A percentile compares a stretch with the other conserved stretches of the same genome.
These are phyloP conservation scores for Acacia pycnantha DNA, from an alignment of 331 rosid genomes.

Conservation along the genomic window DNA sequence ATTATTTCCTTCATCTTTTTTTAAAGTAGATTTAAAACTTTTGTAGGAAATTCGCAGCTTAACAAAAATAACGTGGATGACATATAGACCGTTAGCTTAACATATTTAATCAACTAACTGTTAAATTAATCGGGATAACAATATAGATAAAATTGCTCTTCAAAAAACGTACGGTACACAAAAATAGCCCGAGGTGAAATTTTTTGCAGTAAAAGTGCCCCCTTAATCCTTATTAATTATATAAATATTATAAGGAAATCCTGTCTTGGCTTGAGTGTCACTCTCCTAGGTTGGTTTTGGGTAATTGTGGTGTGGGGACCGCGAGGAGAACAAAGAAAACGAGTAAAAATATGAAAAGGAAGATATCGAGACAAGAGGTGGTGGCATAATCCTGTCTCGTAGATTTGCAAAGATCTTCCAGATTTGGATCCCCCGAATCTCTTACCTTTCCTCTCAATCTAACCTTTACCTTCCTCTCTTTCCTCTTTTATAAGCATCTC, in stretches of 20 bases:
- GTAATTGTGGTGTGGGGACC: constrained; percentile 39
- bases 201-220: no score
- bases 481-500: not conserved
- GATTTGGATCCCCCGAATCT: constrained; percentile 91
- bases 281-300: not conserved
- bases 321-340: constrained; percentile 15
- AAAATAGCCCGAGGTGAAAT: no score
- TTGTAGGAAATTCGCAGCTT: accelerated
- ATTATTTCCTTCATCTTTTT: no score
- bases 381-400: constrained; percentile 39
- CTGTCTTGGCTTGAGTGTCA: not conserved
- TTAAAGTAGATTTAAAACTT: no score
- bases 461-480: constrained; percentile 25
- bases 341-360: constrained; percentile 24
- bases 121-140: no score
- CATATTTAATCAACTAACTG: no score
- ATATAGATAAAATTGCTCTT: no score
- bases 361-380: constrained; percentile 62
- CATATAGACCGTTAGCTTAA: accelerated
- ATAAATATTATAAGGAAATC: not conserved
- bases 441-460: constrained; percentile 41
- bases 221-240: no score
- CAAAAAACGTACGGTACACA: no score
- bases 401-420: constrained; percentile 72
- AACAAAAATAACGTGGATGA: no score